Evolutionary conservation across 805 yeast species (phyloP), one percentile per base, ranked within the genome.

Genomic region (Metschnikowia henanensis): DNA sequence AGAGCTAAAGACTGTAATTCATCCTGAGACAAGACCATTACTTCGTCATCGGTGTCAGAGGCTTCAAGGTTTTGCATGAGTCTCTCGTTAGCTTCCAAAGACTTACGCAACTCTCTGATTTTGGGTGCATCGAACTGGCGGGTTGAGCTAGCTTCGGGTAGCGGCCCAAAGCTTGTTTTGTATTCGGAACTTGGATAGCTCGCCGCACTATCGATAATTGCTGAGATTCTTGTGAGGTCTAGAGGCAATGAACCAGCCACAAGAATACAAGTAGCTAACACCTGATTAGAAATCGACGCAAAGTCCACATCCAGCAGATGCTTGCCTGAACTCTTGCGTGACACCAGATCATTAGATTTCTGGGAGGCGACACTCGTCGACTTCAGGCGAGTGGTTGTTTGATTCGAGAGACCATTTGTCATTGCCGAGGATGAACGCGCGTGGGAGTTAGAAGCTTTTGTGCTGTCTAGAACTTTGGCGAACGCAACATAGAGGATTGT

Each of bases 101-200:
- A 47, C 62, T 92, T 91, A 45, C 98, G 76, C 45, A 90, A 75
- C 57, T 94, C 99, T 43, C 98, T 74, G 44, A 92, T 70, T 50
- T 81, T 86, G 4, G 97, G 92, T 0, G 96, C 87, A 62, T 90
- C 97, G 64, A 87, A 90, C 42, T 80, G 83, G 49, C 95, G 79
- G 21, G 77, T 70, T 2, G 81, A 67, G 19, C 77, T 66, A 23
- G 91, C 83, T 43, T 84, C 90, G 0, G 96, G 95, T 22, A 87
- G 70, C 6, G 91, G 84, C 3, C 91, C 92, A 56, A 82, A 77
- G 53, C 78, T 77, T 16, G 73, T 68, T 41, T 75, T 73, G 43
- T 77, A 73, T 6, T 75, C 76, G 12, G 70, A 62, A 49, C 78
- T 81, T 59, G 69, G 58, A 42, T 60, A 66, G 10, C 53, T 47